Evolutionary conservation across 352 stramenopile genomes (phyloP), one percentile per base, ranked within the genome.

Genomic region (Phytopythium cucurbitacearum): DNA sequence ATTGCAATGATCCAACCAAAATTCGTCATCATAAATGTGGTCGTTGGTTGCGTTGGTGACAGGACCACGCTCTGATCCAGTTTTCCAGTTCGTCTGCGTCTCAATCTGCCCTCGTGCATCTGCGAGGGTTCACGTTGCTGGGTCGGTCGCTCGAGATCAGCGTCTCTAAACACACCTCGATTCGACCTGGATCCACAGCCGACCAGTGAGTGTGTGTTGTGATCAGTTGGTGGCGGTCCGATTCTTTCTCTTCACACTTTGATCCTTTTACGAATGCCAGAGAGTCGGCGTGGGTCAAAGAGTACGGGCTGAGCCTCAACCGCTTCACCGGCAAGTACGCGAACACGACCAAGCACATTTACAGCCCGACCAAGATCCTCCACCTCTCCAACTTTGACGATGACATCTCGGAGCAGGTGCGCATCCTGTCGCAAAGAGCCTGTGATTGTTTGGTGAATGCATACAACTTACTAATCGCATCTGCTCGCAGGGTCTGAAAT

Each of bases 271-370:
- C 13, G 40, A 15, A 7, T 33, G 33, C 35, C 42, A 62, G 52
- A 13, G 66, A 70, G 21, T 28, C 57, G 9, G n/a, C 37, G 7
- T 51, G 58, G 21, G 56, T 80, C 51, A 78, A 73, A 44, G 76
- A 87, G 57, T 87, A 81, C 51, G 62, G 64, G 6, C 70, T 73
- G 37, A 50, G 66, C 12, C 52, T 69, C 37, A 87, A 85, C 48
- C 73, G 76, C 1, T 87, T 87, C 64, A 87, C 76, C 7, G 76
- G 73, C 49, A 87, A 83, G 56, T 79, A 79, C 50, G 62, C 71
- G 11, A 71, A 79, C 50, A 57, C 59, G 51, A 80, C 68, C 47
- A 81, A 80, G 57, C 72, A 87, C 53, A 79, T 87, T 46, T 83
- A 85, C 65, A 84, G 76, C 40, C 76, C 76, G 12, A 85, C 73